Percentiles rank a stretch among this genome's conserved stretches.
Evolutionary conservation across 2,329 filamentous ascomycete genomes (phyloP).

Genomic region (Chaetothyriales sp.): DNA sequence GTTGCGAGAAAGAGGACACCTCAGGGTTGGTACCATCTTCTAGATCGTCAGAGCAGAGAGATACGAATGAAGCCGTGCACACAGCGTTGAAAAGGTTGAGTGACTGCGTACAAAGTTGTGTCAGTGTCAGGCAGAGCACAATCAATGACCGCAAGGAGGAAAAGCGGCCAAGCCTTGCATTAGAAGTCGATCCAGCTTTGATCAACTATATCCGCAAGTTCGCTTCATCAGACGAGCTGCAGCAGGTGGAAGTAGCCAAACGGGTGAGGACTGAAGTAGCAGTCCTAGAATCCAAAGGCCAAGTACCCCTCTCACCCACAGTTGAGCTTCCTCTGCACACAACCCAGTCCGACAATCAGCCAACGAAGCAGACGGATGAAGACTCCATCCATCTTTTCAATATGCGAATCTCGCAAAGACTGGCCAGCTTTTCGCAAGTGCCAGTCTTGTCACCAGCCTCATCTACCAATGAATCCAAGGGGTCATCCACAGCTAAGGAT

Average conservation of each 20-base stretch:
- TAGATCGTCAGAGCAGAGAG: neutral
- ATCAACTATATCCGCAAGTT: slow-evolving; percentile 10
- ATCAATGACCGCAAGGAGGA: neutral
- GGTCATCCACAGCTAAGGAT: neutral
- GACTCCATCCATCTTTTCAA: slow-evolving; percentile 18
- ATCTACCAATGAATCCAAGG: slow-evolving; percentile 2
- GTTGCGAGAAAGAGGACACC: neutral
- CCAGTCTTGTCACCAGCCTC: slow-evolving; percentile 3
- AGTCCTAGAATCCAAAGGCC: neutral
- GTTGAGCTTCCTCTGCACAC: neutral
- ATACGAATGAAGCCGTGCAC: neutral
- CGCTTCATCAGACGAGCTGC: neutral
- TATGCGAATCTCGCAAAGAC: slow-evolving; percentile 18
- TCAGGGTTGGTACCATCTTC: neutral
- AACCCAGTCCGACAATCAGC: neutral
- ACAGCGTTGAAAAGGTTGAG: slow-evolving; percentile 2
- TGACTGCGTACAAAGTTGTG: neutral
- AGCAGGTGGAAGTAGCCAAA: neutral
- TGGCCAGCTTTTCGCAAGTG: slow-evolving; percentile 13
- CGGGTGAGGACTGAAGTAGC: neutral
- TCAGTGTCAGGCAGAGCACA: neutral
- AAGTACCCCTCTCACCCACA: neutral
- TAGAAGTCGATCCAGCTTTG: slow-evolving; percentile 10
- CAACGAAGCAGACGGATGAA: slow-evolving; percentile 3
- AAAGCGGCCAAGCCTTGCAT: slow-evolving; percentile 7